phyloP scores from a whole-genome alignment of 495 filamentous ascomycete species.

The Bacidia gigantensis region DNA sequence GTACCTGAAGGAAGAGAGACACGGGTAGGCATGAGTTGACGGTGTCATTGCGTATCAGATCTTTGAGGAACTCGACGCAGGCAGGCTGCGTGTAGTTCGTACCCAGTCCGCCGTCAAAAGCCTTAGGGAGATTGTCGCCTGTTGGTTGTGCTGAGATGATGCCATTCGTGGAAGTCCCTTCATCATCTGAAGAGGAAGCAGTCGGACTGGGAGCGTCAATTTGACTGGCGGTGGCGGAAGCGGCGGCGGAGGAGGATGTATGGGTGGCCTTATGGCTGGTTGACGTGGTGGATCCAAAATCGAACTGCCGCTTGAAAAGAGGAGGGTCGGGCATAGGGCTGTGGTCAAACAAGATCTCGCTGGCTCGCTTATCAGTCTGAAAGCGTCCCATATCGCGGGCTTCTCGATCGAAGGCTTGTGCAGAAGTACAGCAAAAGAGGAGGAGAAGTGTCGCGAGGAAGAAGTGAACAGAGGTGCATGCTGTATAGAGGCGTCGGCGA shows the following conservation, averaged over 20 bases:
- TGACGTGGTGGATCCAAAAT: no score
- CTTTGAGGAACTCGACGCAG: slow-evolving; percentile 56
- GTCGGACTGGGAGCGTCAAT: neutral
- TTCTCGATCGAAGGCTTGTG: neutral
- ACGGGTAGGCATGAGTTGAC: slow-evolving; percentile 61
- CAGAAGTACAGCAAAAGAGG: neutral
- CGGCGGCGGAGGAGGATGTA: neutral
- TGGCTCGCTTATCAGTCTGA: neutral
- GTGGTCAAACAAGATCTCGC: neutral
- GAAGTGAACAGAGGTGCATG: neutral
- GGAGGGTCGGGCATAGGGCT: neutral
- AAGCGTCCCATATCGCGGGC: neutral
- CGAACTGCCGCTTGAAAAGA: neutral
- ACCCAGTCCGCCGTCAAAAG: slow-evolving; percentile 58
- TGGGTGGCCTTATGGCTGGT: no score
- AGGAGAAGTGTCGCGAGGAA: neutral
- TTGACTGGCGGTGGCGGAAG: neutral
- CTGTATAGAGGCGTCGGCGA: neutral
- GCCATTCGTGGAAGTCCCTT: slow-evolving; percentile 9
- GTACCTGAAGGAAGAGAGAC: slow-evolving; percentile 55
- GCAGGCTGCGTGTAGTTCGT: slow-evolving; percentile 49
- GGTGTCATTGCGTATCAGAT: slow-evolving; percentile 46
- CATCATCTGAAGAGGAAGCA: slow-evolving; percentile 1
- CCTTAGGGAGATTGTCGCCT: slow-evolving; percentile 41
- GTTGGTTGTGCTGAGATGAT: slow-evolving; percentile 19